A percentile compares a stretch with the other conserved stretches of the same genome.
phyloP scores from a whole-genome alignment of 768 basidiomycete species.

The Agaricus subrufescens region DNA sequence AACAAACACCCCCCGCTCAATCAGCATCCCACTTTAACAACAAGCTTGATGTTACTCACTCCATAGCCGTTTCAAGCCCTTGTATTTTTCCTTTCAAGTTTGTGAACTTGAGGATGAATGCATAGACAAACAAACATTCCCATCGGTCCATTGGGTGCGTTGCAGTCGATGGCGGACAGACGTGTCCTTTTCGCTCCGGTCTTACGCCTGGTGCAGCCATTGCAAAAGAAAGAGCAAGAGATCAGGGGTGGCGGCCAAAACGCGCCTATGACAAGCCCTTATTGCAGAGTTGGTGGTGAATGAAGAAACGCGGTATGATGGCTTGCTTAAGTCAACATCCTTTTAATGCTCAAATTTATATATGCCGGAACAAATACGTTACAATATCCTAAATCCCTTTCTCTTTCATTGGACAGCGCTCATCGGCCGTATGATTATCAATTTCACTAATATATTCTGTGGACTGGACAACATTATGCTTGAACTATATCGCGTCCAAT shows the following conservation, averaged over 20 bases:
- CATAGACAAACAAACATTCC: conserved; percentile 84
- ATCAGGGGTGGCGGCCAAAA: conserved; percentile 14
- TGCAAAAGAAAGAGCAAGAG: conserved; percentile 27
- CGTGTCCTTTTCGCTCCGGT: conserved; percentile 35
- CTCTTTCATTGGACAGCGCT: not conserved
- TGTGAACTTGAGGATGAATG: conserved; percentile 82
- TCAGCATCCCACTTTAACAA: conserved; percentile 13
- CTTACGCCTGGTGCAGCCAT: conserved; percentile 26
- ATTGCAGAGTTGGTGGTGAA: conserved; percentile 16
- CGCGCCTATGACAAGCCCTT: conserved; percentile 8
- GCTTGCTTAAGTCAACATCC: conserved; percentile 27
- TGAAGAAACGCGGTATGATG: conserved; percentile 29
- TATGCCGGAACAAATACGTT: conserved; percentile 47
- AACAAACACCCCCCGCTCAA: conserved; percentile 2
- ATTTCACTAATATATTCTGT: not conserved
- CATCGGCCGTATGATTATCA: not conserved
- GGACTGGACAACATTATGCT: not conserved
- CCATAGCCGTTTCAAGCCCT: conserved; percentile 76
- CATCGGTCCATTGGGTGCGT: conserved; percentile 77
- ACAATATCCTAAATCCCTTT: conserved; percentile 27
- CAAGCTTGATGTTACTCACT: conserved; percentile 48
- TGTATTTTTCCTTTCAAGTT: conserved; percentile 69
- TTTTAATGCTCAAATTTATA: conserved; percentile 30
- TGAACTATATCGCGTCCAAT: not conserved
- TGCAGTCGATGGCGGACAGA: conserved; percentile 59